Conservation (phyloP, 2,329 filamentous ascomycete species). For the Talaromyces piceae region DNA sequence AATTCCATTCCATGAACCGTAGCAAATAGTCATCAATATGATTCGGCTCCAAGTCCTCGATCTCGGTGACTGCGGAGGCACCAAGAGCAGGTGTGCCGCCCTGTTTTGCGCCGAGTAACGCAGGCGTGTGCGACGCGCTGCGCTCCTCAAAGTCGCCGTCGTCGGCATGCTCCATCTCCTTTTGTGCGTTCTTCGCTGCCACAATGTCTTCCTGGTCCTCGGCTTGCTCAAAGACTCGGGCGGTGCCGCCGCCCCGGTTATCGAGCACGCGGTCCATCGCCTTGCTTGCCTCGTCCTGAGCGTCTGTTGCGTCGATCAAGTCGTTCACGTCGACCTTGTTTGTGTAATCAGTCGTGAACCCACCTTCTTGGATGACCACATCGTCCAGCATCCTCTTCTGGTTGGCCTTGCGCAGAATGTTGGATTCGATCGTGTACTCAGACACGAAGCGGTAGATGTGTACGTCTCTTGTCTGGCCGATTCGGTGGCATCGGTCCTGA, state of each 20-base stretch:
- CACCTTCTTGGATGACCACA: slow-evolving; percentile 95
- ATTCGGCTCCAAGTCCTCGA: slow-evolving; percentile 38
- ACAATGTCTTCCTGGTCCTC: slow-evolving; percentile 83
- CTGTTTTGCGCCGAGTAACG: slow-evolving; percentile 21
- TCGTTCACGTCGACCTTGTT: slow-evolving; percentile 66
- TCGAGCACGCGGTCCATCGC: slow-evolving; percentile 83
- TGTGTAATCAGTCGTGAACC: slow-evolving; percentile 96
- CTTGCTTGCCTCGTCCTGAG: slow-evolving; percentile 65
- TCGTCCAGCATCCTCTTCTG: slow-evolving; percentile 98
- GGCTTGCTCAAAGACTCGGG: slow-evolving; percentile 73
- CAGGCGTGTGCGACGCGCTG: slow-evolving; percentile 19
- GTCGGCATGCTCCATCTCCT: slow-evolving; percentile 75
- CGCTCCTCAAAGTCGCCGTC: slow-evolving; percentile 77
- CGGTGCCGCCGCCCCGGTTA: slow-evolving; percentile 56
- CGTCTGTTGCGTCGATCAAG: slow-evolving; percentile 53
- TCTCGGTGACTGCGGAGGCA: slow-evolving; percentile 31
- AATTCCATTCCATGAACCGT: slow-evolving; percentile 55
- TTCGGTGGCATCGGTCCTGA: slow-evolving; percentile 93
- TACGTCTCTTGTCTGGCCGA: slow-evolving; percentile 93
- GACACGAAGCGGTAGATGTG: slow-evolving; percentile 95
- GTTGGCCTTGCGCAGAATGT: slow-evolving; percentile 91
- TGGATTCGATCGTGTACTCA: slow-evolving; percentile 93
- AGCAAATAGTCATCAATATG: slow-evolving; percentile 73
- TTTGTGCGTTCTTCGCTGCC: slow-evolving; percentile 79
- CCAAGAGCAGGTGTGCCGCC: slow-evolving; percentile 24